Evolutionary conservation across 257 asterid genomes (phyloP).

Genomic region (Lantana camara): DNA sequence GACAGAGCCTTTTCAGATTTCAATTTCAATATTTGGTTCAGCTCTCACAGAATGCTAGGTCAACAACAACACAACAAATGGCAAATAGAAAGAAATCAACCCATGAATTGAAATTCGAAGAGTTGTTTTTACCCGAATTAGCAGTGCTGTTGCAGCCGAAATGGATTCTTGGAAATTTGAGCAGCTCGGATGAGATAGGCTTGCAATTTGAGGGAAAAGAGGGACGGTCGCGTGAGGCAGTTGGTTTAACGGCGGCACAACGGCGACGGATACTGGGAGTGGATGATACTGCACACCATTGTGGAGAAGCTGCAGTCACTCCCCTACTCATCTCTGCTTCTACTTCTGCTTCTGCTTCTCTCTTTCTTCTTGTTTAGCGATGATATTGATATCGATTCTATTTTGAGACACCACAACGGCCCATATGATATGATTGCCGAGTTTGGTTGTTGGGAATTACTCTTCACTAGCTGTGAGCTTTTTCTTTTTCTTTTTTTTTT

Average conservation of each 20-base stretch:
- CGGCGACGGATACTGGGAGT: constrained; percentile 28
- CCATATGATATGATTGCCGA: neutral
- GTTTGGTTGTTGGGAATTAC: neutral
- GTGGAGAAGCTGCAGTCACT: constrained; percentile 31
- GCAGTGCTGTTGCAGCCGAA: constrained; percentile 40
- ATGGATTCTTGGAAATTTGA: constrained; percentile 25
- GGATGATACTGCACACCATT: constrained; percentile 18
- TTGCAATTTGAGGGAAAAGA: constrained; percentile 25
- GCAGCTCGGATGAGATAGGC: constrained; percentile 21
- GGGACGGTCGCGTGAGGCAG: constrained; percentile 2
- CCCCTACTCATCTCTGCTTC: constrained; percentile 39
- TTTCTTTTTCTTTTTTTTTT: too few relatives aligned
- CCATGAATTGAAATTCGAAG: neutral
- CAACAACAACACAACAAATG: neutral
- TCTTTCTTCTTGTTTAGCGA: neutral
- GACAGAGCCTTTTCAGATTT: neutral
- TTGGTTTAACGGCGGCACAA: constrained; percentile 5
- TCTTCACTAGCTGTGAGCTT: neutral
- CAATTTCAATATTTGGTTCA: neutral
- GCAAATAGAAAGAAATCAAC: neutral
- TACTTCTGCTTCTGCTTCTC: neutral
- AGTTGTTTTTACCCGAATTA: constrained; percentile 25
- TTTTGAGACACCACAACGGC: neutral
- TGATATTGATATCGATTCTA: neutral
- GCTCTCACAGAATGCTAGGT: neutral